Evolutionary conservation across 495 filamentous ascomycete genomes (phyloP).

Genomic region (Letharia columbiana): DNA sequence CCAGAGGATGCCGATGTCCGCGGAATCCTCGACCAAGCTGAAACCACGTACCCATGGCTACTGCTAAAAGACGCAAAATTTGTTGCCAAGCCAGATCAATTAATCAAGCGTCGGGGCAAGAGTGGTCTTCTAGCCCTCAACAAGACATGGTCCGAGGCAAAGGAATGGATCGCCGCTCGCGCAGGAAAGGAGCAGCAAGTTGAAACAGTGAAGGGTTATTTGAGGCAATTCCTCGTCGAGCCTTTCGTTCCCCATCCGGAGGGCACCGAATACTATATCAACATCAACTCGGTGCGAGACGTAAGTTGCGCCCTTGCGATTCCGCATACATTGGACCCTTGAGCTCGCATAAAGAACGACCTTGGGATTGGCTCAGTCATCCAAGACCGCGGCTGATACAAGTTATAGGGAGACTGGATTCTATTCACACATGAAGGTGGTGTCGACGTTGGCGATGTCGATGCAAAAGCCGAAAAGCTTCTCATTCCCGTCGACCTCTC

Average conservation of each 20-base stretch:
- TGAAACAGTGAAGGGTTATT: conserved; percentile 78
- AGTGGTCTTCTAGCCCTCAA: conserved; percentile 92
- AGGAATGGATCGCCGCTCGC: conserved; percentile 84
- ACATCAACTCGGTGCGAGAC: conserved; percentile 87
- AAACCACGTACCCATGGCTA: conserved; percentile 92
- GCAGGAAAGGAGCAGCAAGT: conserved; percentile 88
- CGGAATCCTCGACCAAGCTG: conserved; percentile 88
- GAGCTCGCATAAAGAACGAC: conserved; percentile 4
- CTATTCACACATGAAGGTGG: conserved; percentile 99
- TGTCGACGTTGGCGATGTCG: conserved; percentile 99
- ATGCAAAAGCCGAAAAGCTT: conserved; percentile 97
- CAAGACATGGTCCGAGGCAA: conserved; percentile 91
- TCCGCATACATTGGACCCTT: background rate
- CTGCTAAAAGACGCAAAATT: conserved; percentile 74
- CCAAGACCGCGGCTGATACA: background rate
- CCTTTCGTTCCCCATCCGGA: conserved; percentile 92
- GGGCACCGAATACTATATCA: conserved; percentile 97
- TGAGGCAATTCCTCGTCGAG: conserved; percentile 95
- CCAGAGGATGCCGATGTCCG: conserved; percentile 74
- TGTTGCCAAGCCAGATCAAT: conserved; percentile 98
- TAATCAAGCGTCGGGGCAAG: conserved; percentile 99
- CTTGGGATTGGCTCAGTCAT: background rate
- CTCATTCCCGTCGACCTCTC: conserved; percentile 91
- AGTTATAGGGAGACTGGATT: conserved; percentile 90
- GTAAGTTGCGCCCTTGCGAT: conserved; percentile 42